Evolutionary conservation across 2,329 filamentous ascomycete genomes (phyloP).

Genomic region (Pseudocercospora cruenta): DNA sequence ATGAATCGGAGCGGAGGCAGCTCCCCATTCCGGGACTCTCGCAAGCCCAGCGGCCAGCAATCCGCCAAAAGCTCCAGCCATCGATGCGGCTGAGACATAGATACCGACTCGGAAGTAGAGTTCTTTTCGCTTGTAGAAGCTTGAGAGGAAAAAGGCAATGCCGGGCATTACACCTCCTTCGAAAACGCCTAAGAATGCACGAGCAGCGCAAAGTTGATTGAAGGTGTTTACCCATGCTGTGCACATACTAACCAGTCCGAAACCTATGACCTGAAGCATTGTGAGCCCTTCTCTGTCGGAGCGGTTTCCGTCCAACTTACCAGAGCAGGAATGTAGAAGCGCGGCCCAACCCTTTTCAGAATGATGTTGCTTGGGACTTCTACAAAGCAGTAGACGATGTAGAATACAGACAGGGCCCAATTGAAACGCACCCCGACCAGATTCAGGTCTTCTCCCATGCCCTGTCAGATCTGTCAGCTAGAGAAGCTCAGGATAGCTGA

Average conservation of each 20-base stretch:
- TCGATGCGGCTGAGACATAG: slow-evolving; percentile 29
- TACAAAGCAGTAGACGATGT: slow-evolving; percentile 42
- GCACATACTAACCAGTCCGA: slow-evolving; percentile 57
- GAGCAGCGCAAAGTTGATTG: slow-evolving; percentile 24
- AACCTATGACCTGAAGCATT: slow-evolving; percentile 56
- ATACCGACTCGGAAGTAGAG: slow-evolving; percentile 31
- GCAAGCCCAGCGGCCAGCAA: slow-evolving; percentile 43
- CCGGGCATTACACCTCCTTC: slow-evolving; percentile 67
- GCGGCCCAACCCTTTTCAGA: slow-evolving; percentile 46
- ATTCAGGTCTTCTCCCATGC: slow-evolving; percentile 45
- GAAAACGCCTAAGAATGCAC: slow-evolving; percentile 68
- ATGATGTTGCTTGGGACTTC: slow-evolving; percentile 45
- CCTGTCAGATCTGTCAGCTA: slow-evolving; percentile 20
- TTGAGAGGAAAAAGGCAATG: slow-evolving; percentile 42
- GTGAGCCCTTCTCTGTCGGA: slow-evolving; percentile 37
- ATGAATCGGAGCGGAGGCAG: slow-evolving; percentile 47
- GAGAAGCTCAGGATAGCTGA: neutral
- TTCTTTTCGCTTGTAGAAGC: slow-evolving; percentile 31
- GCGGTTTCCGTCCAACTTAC: neutral
- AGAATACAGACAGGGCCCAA: slow-evolving; percentile 43
- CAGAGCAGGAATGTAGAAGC: slow-evolving; percentile 8
- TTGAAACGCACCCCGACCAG: slow-evolving; percentile 40
- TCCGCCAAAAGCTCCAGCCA: slow-evolving; percentile 45
- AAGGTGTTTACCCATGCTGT: slow-evolving; percentile 26
- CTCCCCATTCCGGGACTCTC: slow-evolving; percentile 58